Percentiles rank a stretch among this genome's conserved stretches.
These are phyloP conservation scores for Tripterygium wilfordii DNA, from an alignment of 177 flowering plant genomes.

Conservation along the genomic window DNA sequence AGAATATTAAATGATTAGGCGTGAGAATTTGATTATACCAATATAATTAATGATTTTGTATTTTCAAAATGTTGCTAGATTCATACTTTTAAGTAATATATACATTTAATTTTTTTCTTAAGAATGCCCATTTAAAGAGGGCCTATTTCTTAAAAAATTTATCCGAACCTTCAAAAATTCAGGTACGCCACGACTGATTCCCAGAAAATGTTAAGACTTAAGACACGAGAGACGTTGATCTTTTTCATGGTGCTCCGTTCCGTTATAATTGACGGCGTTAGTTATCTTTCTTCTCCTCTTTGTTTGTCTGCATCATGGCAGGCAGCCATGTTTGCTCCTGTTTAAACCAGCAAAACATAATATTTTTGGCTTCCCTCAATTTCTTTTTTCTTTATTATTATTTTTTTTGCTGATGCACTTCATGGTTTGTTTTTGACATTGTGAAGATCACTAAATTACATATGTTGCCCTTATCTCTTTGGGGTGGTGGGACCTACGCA, in stretches of 20 bases:
- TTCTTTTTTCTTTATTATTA: background rate
- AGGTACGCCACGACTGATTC: too few relatives aligned
- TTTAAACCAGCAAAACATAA: slow-evolving; percentile 21
- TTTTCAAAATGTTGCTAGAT: too few relatives aligned
- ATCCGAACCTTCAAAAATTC: too few relatives aligned
- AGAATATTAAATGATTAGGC: too few relatives aligned
- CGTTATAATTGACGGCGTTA: slow-evolving; percentile 5
- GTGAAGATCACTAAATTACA: background rate
- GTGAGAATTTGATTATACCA: too few relatives aligned
- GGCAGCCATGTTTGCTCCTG: slow-evolving; percentile 28
- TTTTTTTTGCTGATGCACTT: background rate
- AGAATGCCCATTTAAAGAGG: too few relatives aligned
- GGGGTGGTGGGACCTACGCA: slow-evolving; percentile 4
- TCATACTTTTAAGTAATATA: too few relatives aligned
- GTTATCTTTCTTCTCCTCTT: slow-evolving; percentile 6
- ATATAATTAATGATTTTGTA: too few relatives aligned
- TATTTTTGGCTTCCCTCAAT: background rate
- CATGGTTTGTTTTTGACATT: background rate
- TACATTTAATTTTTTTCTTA: too few relatives aligned
- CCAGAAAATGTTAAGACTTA: too few relatives aligned
- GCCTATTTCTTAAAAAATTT: too few relatives aligned
- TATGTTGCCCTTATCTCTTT: background rate
- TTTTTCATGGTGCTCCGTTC: slow-evolving; percentile 3
- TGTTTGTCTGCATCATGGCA: slow-evolving; percentile 24
- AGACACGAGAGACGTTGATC: too few relatives aligned